Percentiles rank a stretch among this genome's conserved stretches.
Conservation (phyloP, 306 rosid species). For the Rosa rugosa region DNA sequence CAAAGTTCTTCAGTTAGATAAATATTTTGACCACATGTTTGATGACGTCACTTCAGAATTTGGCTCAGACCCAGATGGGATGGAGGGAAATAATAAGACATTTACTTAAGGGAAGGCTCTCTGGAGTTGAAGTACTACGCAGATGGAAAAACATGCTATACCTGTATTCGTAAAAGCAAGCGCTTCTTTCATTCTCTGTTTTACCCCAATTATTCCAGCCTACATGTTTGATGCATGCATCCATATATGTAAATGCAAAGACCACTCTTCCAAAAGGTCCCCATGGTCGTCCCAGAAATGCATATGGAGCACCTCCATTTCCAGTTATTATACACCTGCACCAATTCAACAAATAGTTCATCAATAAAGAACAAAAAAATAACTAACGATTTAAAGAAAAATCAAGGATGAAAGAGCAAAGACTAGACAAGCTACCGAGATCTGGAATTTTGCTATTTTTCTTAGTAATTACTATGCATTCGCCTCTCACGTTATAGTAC, state of each 20-base stretch:
- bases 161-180: constrained; percentile 88
- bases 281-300: constrained; percentile 89
- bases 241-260: constrained; percentile 76
- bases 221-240: constrained; percentile 56
- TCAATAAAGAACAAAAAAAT: constrained; percentile 12
- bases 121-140: constrained; percentile 11
- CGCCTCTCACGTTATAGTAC: not conserved
- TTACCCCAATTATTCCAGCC: constrained; percentile 95
- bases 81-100: not conserved
- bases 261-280: constrained; percentile 91
- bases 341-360: constrained; percentile 17
- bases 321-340: constrained; percentile 86
- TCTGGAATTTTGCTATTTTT: not conserved
- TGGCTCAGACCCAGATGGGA: not conserved
- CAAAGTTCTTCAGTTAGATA: not conserved
- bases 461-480: not conserved
- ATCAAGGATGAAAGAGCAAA: not conserved
- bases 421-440: not conserved
- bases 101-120: not conserved
- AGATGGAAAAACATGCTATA: constrained; percentile 24
- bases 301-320: constrained; percentile 50
- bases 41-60: not conserved
- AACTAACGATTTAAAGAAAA: constrained; percentile 14
- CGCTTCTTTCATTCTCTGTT: constrained; percentile 64
- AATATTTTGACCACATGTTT: not conserved